phyloP scores from a whole-genome alignment of 257 asterid species.

The Coffea canephora region DNA sequence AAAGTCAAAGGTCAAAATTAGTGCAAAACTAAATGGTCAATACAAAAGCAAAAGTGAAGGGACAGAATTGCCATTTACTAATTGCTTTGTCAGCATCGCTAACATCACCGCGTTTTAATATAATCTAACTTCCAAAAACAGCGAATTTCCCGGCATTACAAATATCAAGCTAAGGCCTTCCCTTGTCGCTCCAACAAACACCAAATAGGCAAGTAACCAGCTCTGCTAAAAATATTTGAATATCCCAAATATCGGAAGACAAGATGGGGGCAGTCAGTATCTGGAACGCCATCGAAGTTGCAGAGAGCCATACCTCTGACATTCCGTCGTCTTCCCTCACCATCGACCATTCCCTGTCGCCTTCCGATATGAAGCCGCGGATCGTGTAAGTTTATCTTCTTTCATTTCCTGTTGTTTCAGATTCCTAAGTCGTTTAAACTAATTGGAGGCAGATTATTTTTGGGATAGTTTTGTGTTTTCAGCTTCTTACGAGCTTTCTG shows the following conservation, averaged over 20 bases:
- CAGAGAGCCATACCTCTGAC: constrained; percentile 50
- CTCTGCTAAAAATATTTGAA: too few relatives aligned
- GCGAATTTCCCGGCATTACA: neutral
- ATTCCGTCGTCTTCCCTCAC: constrained; percentile 69
- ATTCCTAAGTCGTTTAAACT: neutral
- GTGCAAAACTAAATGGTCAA: too few relatives aligned
- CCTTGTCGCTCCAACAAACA: neutral
- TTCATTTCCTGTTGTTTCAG: neutral
- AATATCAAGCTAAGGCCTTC: neutral
- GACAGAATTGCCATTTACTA: neutral
- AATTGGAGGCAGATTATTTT: neutral
- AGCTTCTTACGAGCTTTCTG: neutral
- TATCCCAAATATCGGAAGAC: neutral
- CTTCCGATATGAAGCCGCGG: constrained; percentile 64
- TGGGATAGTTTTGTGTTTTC: neutral
- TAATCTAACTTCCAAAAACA: neutral
- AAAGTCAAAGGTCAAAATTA: too few relatives aligned
- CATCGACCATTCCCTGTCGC: constrained; percentile 77
- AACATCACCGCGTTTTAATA: neutral
- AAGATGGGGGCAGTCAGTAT: constrained; percentile 61
- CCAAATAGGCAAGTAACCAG: neutral
- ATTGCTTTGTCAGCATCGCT: neutral
- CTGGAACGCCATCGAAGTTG: constrained; percentile 79
- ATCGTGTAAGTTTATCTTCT: constrained; percentile 45
- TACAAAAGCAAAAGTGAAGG: neutral